Percentiles rank a stretch among this genome's conserved stretches.
phyloP scores from a whole-genome alignment of 192 early-diverging fungal species.

The Coemansia sp. region DNA sequence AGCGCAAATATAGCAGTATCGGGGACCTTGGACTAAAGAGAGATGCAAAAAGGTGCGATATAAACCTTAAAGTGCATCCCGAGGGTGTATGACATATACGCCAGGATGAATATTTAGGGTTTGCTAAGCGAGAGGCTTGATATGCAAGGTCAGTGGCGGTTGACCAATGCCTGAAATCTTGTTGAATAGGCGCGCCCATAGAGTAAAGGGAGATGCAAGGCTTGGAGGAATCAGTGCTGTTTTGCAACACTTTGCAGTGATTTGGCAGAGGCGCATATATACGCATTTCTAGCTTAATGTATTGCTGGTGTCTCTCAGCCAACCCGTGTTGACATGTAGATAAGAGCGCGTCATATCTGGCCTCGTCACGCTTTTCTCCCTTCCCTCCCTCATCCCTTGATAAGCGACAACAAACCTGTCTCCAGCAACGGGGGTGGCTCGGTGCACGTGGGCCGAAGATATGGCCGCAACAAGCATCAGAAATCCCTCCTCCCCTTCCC shows the following conservation, averaged over 20 bases:
- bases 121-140: no score
- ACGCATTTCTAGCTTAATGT: not conserved
- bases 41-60: no score
- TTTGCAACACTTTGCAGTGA: not conserved
- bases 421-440: not conserved
- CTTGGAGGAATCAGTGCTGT: not conserved
- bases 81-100: no score
- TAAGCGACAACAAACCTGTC: no score
- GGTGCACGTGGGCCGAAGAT: slow-evolving; percentile 10
- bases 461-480: not conserved
- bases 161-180: no score
- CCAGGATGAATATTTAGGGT: no score
- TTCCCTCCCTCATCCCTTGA: not conserved
- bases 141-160: no score
- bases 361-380: not conserved
- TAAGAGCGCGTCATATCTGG: not conserved
- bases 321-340: not conserved
- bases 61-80: no score
- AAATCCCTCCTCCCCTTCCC: not conserved
- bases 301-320: not conserved
- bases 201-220: not conserved
- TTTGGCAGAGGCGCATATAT: slow-evolving; percentile 1
- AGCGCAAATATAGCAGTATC: no score
- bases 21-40: no score
- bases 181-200: no score